Conservation (phyloP, 2,329 filamentous ascomycete species). For the Rosellinia necatrix region DNA sequence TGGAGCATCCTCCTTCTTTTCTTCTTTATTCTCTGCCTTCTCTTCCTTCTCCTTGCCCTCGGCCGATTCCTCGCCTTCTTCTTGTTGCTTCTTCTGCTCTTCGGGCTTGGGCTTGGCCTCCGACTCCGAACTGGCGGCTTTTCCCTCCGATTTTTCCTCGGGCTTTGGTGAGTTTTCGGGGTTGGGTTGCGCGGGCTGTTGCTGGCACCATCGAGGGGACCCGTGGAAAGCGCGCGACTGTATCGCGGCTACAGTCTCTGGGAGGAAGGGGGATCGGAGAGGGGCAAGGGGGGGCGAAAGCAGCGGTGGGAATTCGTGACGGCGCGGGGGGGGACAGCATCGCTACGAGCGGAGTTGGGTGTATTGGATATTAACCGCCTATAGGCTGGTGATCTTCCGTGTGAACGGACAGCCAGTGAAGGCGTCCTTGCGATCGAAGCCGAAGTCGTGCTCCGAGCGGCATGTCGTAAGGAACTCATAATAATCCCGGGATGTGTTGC, state of each 20-base stretch:
- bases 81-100: slow-evolving; percentile 51
- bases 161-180: too few species aligned
- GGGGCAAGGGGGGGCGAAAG: slow-evolving; percentile 44
- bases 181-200: slow-evolving; percentile 41
- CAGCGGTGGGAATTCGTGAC: slow-evolving; percentile 36
- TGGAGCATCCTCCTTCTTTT: slow-evolving; percentile 71
- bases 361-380: slow-evolving; percentile 49
- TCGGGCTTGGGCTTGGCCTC: slow-evolving; percentile 47
- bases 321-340: slow-evolving; percentile 37
- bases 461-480: slow-evolving; percentile 52
- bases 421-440: slow-evolving; percentile 49
- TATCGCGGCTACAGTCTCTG: slow-evolving; percentile 47
- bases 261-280: slow-evolving; percentile 53
- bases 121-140: slow-evolving; percentile 37
- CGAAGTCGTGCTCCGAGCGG: slow-evolving; percentile 50
- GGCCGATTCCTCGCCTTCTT: slow-evolving; percentile 50
- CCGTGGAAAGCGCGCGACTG: slow-evolving; percentile 47
- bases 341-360: slow-evolving; percentile 38
- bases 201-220: slow-evolving; percentile 40
- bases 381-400: slow-evolving; percentile 54
- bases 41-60: slow-evolving; percentile 53
- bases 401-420: slow-evolving; percentile 44
- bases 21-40: slow-evolving; percentile 57
- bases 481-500: slow-evolving; percentile 34
- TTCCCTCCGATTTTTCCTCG: slow-evolving; percentile 45